These are phyloP conservation scores for Auricularia sp. DNA, from an alignment of 768 basidiomycete species.

Conservation along the genomic window DNA sequence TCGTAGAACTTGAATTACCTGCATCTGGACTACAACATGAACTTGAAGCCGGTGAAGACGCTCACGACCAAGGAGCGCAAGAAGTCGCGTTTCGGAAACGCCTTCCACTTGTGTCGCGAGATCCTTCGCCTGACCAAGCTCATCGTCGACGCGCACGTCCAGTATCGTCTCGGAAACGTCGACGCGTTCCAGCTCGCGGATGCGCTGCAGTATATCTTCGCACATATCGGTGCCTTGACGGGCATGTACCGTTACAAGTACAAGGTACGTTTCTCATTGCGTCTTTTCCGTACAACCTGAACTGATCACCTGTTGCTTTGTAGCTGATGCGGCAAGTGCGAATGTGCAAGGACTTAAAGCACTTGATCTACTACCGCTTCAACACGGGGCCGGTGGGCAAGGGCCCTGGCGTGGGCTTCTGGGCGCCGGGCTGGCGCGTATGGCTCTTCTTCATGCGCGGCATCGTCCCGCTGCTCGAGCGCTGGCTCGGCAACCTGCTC, in stretches of 20 bases:
- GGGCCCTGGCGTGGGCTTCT: slow-evolving; percentile 97
- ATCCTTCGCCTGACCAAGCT: slow-evolving; percentile 96
- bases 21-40: slow-evolving; percentile 97
- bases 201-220: slow-evolving; percentile 95
- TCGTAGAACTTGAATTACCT: slow-evolving; percentile 79
- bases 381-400: slow-evolving; percentile 99
- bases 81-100: slow-evolving; percentile 99
- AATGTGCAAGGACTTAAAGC: slow-evolving; percentile 99
- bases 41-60: slow-evolving; percentile 95
- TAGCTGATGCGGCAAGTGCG: slow-evolving; percentile 98
- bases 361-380: slow-evolving; percentile 96
- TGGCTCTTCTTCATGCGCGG: slow-evolving; percentile 99
- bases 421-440: slow-evolving; percentile 99
- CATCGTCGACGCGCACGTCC: slow-evolving; percentile 97
- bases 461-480: slow-evolving; percentile 91
- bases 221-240: slow-evolving; percentile 92
- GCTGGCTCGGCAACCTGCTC: slow-evolving; percentile 96
- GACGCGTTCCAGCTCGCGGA: slow-evolving; percentile 99
- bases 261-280: slow-evolving; percentile 45
- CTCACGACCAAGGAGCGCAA: slow-evolving; percentile 98
- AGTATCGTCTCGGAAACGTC: slow-evolving; percentile 95
- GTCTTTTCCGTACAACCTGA: not conserved
- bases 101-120: slow-evolving; percentile 96
- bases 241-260: slow-evolving; percentile 99
- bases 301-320: not conserved